phyloP scores from a whole-genome alignment of 2,329 filamentous ascomycete species.

The Phyllosticta paracitricarpa region DNA sequence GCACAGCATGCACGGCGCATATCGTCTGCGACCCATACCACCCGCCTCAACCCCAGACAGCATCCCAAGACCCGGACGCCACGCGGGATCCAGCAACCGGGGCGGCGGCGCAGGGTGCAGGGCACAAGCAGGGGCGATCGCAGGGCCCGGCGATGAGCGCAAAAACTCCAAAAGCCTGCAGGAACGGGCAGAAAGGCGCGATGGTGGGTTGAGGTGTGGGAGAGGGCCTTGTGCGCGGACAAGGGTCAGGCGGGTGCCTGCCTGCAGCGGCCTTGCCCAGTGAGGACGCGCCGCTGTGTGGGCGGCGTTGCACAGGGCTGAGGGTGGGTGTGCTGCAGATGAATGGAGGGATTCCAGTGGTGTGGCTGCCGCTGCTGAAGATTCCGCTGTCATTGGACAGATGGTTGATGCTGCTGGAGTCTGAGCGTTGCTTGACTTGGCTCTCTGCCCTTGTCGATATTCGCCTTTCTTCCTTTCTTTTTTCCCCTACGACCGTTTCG shows the following conservation, averaged over 20 bases:
- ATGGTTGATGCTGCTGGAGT: no score
- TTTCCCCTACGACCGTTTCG: no score
- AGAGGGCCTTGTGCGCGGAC: neutral
- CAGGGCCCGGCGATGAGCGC: neutral
- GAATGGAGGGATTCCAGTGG: no score
- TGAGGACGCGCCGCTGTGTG: neutral
- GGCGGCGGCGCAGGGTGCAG: neutral
- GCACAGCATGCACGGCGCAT: no score
- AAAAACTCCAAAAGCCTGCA: conserved; percentile 4
- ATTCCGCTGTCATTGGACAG: no score
- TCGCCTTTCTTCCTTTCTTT: no score
- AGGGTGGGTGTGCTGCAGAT: neutral
- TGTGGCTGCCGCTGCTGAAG: no score
- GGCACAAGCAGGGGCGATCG: neutral
- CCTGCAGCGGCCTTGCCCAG: neutral
- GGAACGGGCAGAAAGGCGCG: conserved; percentile 3
- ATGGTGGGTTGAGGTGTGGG: neutral
- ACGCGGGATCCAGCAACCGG: neutral
- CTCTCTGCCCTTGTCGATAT: no score
- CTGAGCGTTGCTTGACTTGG: no score
- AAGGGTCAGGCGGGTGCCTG: neutral
- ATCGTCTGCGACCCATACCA: no score
- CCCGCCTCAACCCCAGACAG: no score
- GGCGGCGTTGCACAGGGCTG: neutral
- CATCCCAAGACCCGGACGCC: neutral